A percentile compares a stretch with the other conserved stretches of the same genome.
phyloP scores from a whole-genome alignment of 164 flowering plant genomes.

The Magnolia sinica region DNA sequence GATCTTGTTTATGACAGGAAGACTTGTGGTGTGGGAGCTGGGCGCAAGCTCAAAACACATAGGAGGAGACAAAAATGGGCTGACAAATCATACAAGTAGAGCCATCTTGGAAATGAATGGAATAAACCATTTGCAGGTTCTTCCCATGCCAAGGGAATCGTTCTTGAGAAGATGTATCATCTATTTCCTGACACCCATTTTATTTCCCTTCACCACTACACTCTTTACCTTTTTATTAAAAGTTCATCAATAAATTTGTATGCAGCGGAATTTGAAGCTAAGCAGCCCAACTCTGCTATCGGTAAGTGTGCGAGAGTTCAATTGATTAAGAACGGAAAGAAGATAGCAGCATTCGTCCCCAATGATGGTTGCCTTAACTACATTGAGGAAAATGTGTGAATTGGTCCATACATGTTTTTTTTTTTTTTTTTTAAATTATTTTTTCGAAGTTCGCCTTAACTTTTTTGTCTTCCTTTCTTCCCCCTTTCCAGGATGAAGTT shows the following conservation, averaged over 20 bases:
- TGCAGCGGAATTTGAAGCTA: slow-evolving; percentile 62
- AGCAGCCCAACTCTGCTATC: slow-evolving; percentile 72
- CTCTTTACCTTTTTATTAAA: background rate
- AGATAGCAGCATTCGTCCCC: slow-evolving; percentile 66
- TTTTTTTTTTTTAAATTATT: background rate
- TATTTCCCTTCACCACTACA: background rate
- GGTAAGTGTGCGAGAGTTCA: slow-evolving; percentile 64
- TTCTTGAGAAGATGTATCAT: slow-evolving; percentile 58
- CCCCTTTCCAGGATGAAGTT: slow-evolving; percentile 44
- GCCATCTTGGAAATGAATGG: slow-evolving; percentile 66
- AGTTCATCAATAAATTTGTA: background rate
- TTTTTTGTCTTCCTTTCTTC: background rate
- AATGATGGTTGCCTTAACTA: slow-evolving; percentile 66
- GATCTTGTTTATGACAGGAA: slow-evolving; percentile 30
- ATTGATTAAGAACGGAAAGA: slow-evolving; percentile 61
- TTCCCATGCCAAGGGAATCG: slow-evolving; percentile 65
- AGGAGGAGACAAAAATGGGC: slow-evolving; percentile 58
- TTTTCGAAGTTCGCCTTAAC: background rate
- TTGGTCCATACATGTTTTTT: background rate
- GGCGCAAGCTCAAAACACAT: slow-evolving; percentile 54
- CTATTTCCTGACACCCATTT: background rate
- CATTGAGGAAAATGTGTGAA: slow-evolving; percentile 57
- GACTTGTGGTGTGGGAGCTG: slow-evolving; percentile 70
- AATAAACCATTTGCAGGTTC: slow-evolving; percentile 70
- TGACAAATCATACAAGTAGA: slow-evolving; percentile 56